Base-by-base conservation (phyloP, 2,329 filamentous ascomycete species). In the Trichoderma sp. region DNA sequence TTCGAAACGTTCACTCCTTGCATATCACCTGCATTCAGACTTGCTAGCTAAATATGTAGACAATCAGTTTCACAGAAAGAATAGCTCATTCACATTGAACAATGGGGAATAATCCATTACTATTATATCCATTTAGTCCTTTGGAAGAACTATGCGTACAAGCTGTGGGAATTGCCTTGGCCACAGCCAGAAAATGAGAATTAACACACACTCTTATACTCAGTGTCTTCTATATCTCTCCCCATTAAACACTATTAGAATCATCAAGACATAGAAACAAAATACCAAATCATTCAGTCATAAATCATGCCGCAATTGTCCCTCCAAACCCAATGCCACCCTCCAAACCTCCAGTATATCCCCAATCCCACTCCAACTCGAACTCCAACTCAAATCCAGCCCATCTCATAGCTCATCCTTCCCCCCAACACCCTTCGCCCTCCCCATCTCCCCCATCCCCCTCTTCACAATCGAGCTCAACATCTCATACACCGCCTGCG, bases 401-500 rank as follows among this genome's bases (percentile, higher is more conserved):
- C 43, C 15, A 26, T 34, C 72, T 76, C 75, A 84, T 73, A 84
- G 74, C 78, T 84, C 84, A 73, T 85, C 81, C 75, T 79, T 81
- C n/a, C 76, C 74, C 1, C 73, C 75, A 36, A 73, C 73, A 30
- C 75, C 75, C 7, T 74, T 77, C 72, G 80, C 80, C 76, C 79
- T 82, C 6, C 79, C 83, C 79, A 82, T 82, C 64, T 79, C 80
- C 30, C 73, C 72, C 77, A 82, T 74, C 2, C 83, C 83, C 70
- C 74, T 88, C 83, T 89, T 91, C 7, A 92, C 90, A 82, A 92
- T 90, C 73, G 86, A 93, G 51, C 91, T 97, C 76, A 97, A 81
- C n/a, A 97, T 87, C 84, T 97, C 94, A 80, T 91, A 97, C 1
- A 89, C 93, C 51, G 97, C 88, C 85, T 97, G 94, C 53, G 93